These are phyloP conservation scores for Sclerotinia nivalis DNA, from an alignment of 2,329 filamentous ascomycete genomes.

Conservation along the genomic window DNA sequence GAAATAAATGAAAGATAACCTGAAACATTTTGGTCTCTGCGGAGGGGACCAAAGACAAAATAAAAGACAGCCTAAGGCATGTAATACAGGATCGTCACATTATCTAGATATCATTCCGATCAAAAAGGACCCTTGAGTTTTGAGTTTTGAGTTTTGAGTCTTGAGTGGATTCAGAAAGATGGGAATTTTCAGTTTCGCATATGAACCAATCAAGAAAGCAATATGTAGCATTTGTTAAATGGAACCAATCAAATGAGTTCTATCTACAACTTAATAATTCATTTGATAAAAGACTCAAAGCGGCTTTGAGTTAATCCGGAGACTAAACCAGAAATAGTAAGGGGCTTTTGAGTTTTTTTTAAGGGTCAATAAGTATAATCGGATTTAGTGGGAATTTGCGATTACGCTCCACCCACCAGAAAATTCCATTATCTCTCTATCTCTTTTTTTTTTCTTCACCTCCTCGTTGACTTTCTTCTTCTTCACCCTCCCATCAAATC, in stretches of 20 bases:
- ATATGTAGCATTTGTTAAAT: neutral
- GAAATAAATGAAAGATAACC: no score
- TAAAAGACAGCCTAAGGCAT: no score
- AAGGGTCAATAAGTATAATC: neutral
- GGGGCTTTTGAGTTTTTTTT: neutral
- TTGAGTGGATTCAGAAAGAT: neutral
- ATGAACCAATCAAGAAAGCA: constrained; percentile 6
- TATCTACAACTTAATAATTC: neutral
- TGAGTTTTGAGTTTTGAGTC: no score
- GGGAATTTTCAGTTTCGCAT: constrained; percentile 18
- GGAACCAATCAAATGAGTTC: neutral
- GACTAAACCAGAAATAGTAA: neutral
- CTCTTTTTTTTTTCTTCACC: constrained; percentile 19
- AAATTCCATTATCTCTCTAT: constrained; percentile 20
- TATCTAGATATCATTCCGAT: neutral
- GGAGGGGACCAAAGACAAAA: no score
- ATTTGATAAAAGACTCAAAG: neutral
- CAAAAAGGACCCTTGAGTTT: no score
- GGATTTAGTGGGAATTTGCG: neutral
- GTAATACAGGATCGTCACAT: no score
- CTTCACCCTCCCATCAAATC: constrained; percentile 30
- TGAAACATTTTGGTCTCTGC: no score
- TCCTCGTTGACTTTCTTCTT: constrained; percentile 19
- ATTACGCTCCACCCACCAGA: neutral
- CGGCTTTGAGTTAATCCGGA: neutral